phyloP scores from a whole-genome alignment of 768 basidiomycete genomes.

The Symmetrospora coprosmae region DNA sequence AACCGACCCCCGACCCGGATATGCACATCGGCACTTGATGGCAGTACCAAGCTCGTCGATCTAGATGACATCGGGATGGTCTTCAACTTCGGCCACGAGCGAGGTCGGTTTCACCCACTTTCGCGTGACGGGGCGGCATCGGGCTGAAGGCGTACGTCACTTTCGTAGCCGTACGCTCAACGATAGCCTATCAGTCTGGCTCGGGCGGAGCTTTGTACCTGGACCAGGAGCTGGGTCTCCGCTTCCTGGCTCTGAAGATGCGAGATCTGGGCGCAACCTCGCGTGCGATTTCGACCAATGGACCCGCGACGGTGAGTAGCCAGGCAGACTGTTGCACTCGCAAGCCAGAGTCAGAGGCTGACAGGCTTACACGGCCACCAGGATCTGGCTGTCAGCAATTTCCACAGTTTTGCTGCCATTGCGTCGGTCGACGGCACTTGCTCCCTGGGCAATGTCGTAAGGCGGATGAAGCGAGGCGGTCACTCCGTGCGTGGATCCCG shows the following conservation, averaged over 20 bases:
- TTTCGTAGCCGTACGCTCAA: slow-evolving; percentile 48
- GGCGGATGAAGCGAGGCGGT: slow-evolving; percentile 17
- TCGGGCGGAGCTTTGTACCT: slow-evolving; percentile 58
- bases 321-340: background rate
- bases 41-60: slow-evolving; percentile 60
- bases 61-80: slow-evolving; percentile 45
- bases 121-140: background rate
- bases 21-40: slow-evolving; percentile 67
- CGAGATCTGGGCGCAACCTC: slow-evolving; percentile 60
- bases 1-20: slow-evolving; percentile 57
- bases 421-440: slow-evolving; percentile 66
- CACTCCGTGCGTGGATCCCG: slow-evolving; percentile 10
- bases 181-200: slow-evolving; percentile 54
- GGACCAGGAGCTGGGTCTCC: slow-evolving; percentile 69
- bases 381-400: slow-evolving; percentile 63
- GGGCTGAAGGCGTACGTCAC: background rate
- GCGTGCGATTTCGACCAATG: slow-evolving; percentile 55
- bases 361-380: slow-evolving; percentile 33
- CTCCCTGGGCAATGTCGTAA: slow-evolving; percentile 26
- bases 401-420: slow-evolving; percentile 70
- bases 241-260: slow-evolving; percentile 59
- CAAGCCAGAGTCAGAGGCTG: too few species aligned
- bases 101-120: slow-evolving; percentile 21
- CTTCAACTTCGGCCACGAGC: slow-evolving; percentile 21
- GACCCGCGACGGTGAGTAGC: slow-evolving; percentile 63